Conservation (phyloP, 495 filamentous ascomycete genomes). For the Amorphotheca resinae region DNA sequence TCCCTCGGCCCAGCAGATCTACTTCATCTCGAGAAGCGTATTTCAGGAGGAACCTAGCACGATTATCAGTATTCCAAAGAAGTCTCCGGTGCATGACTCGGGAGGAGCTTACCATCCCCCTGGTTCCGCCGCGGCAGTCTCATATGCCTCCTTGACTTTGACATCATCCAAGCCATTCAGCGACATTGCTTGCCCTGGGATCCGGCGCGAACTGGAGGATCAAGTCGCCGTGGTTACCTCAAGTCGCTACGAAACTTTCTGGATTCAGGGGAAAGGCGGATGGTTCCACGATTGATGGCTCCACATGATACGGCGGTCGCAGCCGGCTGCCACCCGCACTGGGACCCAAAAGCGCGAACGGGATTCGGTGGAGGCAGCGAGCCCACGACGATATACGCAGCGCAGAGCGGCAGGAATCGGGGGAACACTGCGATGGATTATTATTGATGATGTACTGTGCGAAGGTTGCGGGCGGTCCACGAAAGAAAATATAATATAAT, state of each 20-base stretch:
- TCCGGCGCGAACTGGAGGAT: not conserved
- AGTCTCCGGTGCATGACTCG: not conserved
- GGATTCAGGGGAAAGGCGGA: conserved; percentile 14
- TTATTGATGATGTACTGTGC: no score
- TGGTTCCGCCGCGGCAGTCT: conserved; percentile 63
- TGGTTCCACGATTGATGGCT: conserved; percentile 15
- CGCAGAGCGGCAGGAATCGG: no score
- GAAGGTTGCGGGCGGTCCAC: no score
- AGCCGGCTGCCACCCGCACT: conserved; percentile 14
- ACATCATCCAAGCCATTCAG: conserved; percentile 89
- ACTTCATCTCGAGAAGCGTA: conserved; percentile 85
- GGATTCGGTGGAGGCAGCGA: no score
- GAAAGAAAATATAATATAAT: no score
- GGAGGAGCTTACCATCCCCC: conserved; percentile 74
- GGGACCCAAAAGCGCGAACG: no score
- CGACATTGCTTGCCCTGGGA: conserved; percentile 60
- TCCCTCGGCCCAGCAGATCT: conserved; percentile 63
- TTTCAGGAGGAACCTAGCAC: conserved; percentile 78
- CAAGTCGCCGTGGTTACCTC: not conserved
- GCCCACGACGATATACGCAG: no score
- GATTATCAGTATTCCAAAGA: not conserved
- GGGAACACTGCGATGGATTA: no score
- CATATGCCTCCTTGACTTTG: conserved; percentile 72
- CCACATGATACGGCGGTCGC: conserved; percentile 15
- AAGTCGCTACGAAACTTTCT: no score